Conservation (phyloP, 176 grass and related monocot genomes). For the Triticum turgidum region DNA sequence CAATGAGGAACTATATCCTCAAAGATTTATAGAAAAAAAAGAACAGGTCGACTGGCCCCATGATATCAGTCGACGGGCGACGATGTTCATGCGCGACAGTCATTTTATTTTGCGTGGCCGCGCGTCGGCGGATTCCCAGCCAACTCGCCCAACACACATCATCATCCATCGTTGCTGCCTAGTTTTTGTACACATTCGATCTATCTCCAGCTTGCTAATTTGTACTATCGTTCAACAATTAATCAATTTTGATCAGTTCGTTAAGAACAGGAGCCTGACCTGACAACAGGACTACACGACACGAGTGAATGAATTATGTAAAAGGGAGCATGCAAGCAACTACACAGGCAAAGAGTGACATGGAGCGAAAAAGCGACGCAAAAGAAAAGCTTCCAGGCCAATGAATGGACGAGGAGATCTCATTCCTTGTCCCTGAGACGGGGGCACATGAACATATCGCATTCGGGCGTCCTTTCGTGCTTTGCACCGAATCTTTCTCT, state of each 20-base stretch:
- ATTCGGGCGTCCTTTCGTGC: background rate
- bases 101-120: too few species aligned
- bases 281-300: background rate
- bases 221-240: background rate
- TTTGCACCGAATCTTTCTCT: constrained; percentile 60
- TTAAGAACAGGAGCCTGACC: background rate
- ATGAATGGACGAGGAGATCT: constrained; percentile 29
- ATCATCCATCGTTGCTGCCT: too few species aligned
- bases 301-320: background rate
- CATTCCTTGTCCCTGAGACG: constrained; percentile 19
- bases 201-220: background rate
- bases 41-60: too few species aligned
- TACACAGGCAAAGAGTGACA: background rate
- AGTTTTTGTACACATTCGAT: too few species aligned
- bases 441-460: too few species aligned
- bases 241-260: background rate
- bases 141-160: background rate
- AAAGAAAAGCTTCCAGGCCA: constrained; percentile 45
- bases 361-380: background rate
- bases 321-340: background rate
- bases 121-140: background rate
- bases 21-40: too few species aligned
- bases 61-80: too few species aligned
- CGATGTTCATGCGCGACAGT: too few species aligned
- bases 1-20: too few species aligned